A percentile compares a stretch with the other conserved stretches of the same genome.
phyloP scores from a whole-genome alignment of 2,329 filamentous ascomycete genomes.

The Teratosphaeria epicoccoides region DNA sequence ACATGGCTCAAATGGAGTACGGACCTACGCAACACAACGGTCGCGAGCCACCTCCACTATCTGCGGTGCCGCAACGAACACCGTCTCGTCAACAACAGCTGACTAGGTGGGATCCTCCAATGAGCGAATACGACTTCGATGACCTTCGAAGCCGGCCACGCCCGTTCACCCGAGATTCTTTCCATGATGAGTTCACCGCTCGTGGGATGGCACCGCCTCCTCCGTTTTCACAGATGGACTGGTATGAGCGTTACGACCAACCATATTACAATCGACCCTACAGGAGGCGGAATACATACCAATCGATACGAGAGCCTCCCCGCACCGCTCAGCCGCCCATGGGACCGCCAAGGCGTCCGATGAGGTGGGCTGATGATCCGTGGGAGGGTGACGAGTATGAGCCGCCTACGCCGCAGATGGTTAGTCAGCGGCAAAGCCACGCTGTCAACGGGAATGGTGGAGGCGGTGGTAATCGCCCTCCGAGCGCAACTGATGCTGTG shows the following conservation, averaged over 20 bases:
- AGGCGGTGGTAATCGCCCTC: not conserved
- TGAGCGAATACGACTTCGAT: conserved; percentile 15
- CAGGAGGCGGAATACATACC: conserved; percentile 6
- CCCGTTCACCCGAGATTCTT: conserved; percentile 12
- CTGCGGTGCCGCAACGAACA: conserved; percentile 9
- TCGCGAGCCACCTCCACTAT: conserved; percentile 3
- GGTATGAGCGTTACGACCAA: conserved; percentile 14
- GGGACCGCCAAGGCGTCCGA: conserved; percentile 6
- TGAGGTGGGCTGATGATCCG: not conserved
- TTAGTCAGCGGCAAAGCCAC: not conserved
- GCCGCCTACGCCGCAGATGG: conserved; percentile 3
- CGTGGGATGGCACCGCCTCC: conserved; percentile 7
- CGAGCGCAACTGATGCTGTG: conserved; percentile 19
- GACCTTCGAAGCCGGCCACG: conserved; percentile 8
- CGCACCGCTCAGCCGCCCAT: not conserved
- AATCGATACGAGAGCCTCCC: conserved; percentile 10
- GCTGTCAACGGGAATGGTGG: not conserved
- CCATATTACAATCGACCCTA: conserved; percentile 17
- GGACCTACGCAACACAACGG: not conserved
- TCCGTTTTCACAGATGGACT: conserved; percentile 5
- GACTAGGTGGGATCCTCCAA: conserved; percentile 15
- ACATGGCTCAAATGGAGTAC: conserved; percentile 8
- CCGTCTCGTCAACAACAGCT: conserved; percentile 14
- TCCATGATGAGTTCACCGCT: conserved; percentile 14
- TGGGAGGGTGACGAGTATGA: conserved; percentile 15